A percentile compares a stretch with the other conserved stretches of the same genome.
Conservation (phyloP, 202 grass and related monocot species). For the Schoenoplectus tabernaemontani region DNA sequence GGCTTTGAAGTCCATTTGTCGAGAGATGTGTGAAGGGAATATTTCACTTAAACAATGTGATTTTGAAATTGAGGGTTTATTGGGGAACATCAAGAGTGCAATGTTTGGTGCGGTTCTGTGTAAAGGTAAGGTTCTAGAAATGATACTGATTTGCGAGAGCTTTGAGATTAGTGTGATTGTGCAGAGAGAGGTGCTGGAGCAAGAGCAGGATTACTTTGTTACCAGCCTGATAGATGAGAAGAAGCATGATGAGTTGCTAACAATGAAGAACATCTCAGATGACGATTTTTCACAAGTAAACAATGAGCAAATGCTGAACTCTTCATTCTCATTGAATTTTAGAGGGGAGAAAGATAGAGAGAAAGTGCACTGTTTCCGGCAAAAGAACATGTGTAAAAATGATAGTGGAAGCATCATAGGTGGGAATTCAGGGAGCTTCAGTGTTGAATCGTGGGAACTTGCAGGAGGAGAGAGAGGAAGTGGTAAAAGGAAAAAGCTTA, state of each 20-base stretch:
- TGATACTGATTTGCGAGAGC: conserved; percentile 51
- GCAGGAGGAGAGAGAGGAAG: background rate
- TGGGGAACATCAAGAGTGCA: conserved; percentile 50
- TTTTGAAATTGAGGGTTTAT: conserved; percentile 45
- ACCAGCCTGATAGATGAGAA: conserved; percentile 45
- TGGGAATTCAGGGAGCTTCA: conserved; percentile 35
- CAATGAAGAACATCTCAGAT: conserved; percentile 43
- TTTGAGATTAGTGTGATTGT: conserved; percentile 67
- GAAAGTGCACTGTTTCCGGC: conserved; percentile 26
- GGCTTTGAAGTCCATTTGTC: conserved; percentile 47
- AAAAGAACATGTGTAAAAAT: conserved; percentile 27
- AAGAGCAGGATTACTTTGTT: conserved; percentile 61
- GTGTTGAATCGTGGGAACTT: conserved; percentile 37
- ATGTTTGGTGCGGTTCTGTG: conserved; percentile 61
- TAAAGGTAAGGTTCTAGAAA: conserved; percentile 67
- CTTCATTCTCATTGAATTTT: conserved; percentile 1
- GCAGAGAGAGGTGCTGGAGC: conserved; percentile 65
- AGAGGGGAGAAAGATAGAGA: background rate
- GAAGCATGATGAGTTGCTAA: conserved; percentile 68
- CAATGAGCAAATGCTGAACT: conserved; percentile 38
- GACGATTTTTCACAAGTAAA: conserved; percentile 34
- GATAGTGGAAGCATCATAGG: conserved; percentile 11
- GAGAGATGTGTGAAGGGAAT: conserved; percentile 38
- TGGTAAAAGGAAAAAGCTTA: conserved; percentile 11
- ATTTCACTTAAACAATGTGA: conserved; percentile 36